A percentile compares a stretch with the other conserved stretches of the same genome.
These are phyloP conservation scores for Zea luxurians DNA, from an alignment of 176 grass and related monocot species.

Conservation along the genomic window DNA sequence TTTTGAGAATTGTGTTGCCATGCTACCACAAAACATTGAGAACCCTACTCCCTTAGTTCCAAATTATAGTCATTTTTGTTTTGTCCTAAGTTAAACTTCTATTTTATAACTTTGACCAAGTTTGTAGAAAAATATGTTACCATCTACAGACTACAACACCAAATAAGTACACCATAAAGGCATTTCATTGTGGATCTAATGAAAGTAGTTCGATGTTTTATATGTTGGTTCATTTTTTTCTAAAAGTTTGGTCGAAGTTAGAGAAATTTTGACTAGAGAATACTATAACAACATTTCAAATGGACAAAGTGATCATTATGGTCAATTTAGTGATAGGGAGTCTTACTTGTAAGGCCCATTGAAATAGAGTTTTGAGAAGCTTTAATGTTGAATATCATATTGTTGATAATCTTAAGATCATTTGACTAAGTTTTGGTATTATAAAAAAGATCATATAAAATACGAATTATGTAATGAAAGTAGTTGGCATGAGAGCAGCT, in stretches of 20 bases:
- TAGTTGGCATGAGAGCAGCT: neutral
- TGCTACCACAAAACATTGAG: neutral
- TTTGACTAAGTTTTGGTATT: neutral
- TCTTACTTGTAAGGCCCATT: neutral
- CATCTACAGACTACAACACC: neutral
- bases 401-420: neutral
- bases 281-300: neutral
- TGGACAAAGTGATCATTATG: neutral
- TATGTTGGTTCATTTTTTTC: neutral
- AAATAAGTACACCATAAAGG: neutral
- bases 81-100: neutral
- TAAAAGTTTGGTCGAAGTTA: neutral
- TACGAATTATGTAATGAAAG: neutral
- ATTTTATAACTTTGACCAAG: neutral
- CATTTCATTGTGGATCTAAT: neutral
- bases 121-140: neutral
- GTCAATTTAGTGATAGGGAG: neutral
- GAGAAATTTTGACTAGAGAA: neutral
- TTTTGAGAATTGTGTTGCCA: constrained; percentile 2
- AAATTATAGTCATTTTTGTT: neutral
- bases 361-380: neutral
- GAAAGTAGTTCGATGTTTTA: neutral
- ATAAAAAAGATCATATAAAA: neutral
- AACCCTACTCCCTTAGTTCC: neutral
- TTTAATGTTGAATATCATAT: constrained; percentile 12